Evolutionary conservation across 768 basidiomycete genomes (phyloP), one percentile per base, ranked within the genome.

Genomic region (Boletus rufocinnamomeus): DNA sequence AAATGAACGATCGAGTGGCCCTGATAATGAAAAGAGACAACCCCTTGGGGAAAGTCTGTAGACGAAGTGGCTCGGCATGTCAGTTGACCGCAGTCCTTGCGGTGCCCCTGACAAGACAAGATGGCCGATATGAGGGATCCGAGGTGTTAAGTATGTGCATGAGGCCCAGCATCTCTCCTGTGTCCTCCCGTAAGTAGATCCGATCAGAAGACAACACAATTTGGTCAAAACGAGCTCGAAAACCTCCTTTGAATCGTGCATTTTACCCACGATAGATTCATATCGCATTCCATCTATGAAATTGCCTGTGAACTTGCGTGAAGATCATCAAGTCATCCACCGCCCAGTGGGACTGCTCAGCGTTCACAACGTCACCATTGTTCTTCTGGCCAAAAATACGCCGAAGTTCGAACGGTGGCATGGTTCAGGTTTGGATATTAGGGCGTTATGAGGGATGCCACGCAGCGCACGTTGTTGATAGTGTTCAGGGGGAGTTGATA

Each of bases 221-320:
- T 63, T 69, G 71, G 71, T 69, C 38, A 72, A 64, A 71, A 50
- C 43, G 53, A 55, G 46, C 32, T 72, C 69, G 69, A 70, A 63
- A 57, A 44, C 56, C n/a, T 38, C 6, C 47, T 17, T 56, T 56
- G 56, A 28, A 50, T 23, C n/a, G 43, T 46, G 30, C n/a, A 17
- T 32, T 53, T 68, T 56, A 60, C 68, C 66, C 67, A 70, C 68
- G 68, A 44, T 44, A 28, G 30, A 37, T 35, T 58, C 66, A 61
- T 68, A 69, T 68, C 67, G 47, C 37, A 10, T 23, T 14, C 45
- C 62, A 68, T 68, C 60, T 62, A 67, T 69, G 59, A 64, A 62
- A 49, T 53, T 41, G 27, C 51, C 41, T 65, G 68, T 56, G 60
- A 54, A 51, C 30, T 2, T 8, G 37, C 45, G 54, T 49, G 37